Base-by-base conservation (phyloP, 306 rosid species). In the Glycyrrhiza uralensis region DNA sequence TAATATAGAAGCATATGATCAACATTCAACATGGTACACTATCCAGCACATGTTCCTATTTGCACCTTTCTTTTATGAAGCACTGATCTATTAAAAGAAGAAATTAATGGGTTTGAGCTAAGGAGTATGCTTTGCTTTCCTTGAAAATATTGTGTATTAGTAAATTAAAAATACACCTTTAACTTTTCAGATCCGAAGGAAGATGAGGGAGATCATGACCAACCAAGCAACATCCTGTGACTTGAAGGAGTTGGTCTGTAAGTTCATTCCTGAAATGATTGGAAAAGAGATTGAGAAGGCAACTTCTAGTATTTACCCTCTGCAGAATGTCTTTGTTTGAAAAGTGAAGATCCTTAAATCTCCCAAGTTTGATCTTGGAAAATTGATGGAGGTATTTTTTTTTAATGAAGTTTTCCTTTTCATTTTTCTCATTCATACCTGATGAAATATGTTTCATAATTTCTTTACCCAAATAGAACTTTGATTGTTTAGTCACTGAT, bases 311-410 rank as follows among this genome's bases (percentile, higher is more conserved):
- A 92, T 92, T 83, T 92, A 84, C 54, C 97, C 96, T 6, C 68
- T 89, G 29, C 93, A 92, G 71, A 87, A 92, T 42, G 93, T 92
- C 18, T 92, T 87, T 75, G 90, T 92, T 23, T 66, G 96, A 3
- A 92, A 92, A 71, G 97, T 89, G 45, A 92, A 89, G 83, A 89
- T 92, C 76, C 82, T 92, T 81, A 92, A 92, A 74, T 92, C 96
- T 46, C 97, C 97, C 0, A 92, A 92, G 81, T 92, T 89, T 49
- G 96, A 92, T 76, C 96, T 92, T 59, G 91, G 92, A 24, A 92
- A 87, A 77, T 70, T 92, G 61, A 92, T 92, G 97, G 97, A 89
- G 92, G 97, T 86, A 81, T 46, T 52, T 26, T 52, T 15, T n/a
- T n/a, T n/a, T n/a, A n/a, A 18, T 61, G 3, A 8, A 13, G 23